Conservation (phyloP, 2,329 filamentous ascomycete genomes). For the Endoconidiophora polonica region DNA sequence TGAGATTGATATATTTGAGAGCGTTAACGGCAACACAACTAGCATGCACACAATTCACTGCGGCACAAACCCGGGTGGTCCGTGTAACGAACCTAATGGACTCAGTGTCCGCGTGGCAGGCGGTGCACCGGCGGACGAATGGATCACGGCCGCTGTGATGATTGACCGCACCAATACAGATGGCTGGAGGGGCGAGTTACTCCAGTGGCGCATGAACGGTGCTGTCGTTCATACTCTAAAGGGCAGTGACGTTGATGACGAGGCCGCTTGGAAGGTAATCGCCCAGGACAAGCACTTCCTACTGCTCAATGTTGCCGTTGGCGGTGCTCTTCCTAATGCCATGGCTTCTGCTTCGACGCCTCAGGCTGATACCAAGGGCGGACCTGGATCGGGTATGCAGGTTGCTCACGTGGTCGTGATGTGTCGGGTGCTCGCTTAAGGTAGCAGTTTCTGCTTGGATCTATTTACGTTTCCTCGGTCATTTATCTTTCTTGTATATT, state of each 20-base stretch:
- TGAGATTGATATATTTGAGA: constrained; percentile 31
- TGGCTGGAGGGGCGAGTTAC: constrained; percentile 18
- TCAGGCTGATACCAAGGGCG: constrained; percentile 20
- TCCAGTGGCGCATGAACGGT: constrained; percentile 23
- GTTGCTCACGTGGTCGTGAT: constrained; percentile 22
- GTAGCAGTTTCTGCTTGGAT: no score
- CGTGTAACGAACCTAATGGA: constrained; percentile 26
- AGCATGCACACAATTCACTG: constrained; percentile 27
- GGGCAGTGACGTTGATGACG: constrained; percentile 17
- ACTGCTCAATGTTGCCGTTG: constrained; percentile 25
- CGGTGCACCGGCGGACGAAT: constrained; percentile 18
- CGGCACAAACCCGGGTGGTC: constrained; percentile 23
- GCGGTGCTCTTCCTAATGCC: constrained; percentile 23
- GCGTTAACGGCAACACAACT: constrained; percentile 22
- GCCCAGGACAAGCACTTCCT: constrained; percentile 21
- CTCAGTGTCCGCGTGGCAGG: constrained; percentile 15
- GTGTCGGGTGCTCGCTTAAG: not conserved
- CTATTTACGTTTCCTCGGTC: no score
- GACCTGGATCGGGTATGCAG: constrained; percentile 21
- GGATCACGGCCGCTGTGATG: constrained; percentile 20
- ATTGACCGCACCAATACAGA: constrained; percentile 19
- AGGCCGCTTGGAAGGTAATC: constrained; percentile 19
- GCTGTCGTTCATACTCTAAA: constrained; percentile 17
- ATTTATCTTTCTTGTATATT: no score
- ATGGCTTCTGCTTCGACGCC: constrained; percentile 21